These are phyloP conservation scores for Cyanidiococcus yangmingshanensis DNA, from an alignment of 23 red algal genomes.

Conservation along the genomic window DNA sequence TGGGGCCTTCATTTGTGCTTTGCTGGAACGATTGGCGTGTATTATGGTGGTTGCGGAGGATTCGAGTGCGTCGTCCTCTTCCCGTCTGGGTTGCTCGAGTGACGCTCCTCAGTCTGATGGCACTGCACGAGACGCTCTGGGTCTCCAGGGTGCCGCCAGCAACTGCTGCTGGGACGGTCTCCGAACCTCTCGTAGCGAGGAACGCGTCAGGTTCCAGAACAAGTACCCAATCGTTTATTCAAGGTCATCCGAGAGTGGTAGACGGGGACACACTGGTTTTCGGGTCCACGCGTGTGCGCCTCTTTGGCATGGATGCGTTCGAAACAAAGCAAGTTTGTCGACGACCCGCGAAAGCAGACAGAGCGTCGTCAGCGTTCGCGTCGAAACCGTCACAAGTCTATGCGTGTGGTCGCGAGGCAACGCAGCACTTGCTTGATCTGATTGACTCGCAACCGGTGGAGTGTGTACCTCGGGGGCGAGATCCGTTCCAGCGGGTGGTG, in stretches of 20 bases:
- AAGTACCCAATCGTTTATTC: not conserved
- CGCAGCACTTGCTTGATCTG: not conserved
- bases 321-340: not conserved
- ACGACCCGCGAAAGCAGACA: not conserved
- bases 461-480: not conserved
- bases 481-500: not conserved
- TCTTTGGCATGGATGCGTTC: conserved; percentile 17
- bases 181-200: not conserved
- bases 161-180: not conserved
- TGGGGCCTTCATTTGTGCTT: not conserved
- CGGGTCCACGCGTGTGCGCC: not conserved
- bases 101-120: too few relatives aligned
- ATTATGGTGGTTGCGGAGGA: not conserved
- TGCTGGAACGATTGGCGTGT: not conserved
- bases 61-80: not conserved
- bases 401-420: not conserved
- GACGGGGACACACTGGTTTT: conserved; percentile 13
- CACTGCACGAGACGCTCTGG: too few relatives aligned
- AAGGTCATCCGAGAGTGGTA: not conserved
- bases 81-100: too few relatives aligned
- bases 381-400: too few relatives aligned
- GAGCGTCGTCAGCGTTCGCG: not conserved
- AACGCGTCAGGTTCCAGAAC: not conserved
- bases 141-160: not conserved
- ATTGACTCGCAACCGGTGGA: not conserved